Conservation (phyloP, 768 basidiomycete species). For the Mrakia hoshinonis region DNA sequence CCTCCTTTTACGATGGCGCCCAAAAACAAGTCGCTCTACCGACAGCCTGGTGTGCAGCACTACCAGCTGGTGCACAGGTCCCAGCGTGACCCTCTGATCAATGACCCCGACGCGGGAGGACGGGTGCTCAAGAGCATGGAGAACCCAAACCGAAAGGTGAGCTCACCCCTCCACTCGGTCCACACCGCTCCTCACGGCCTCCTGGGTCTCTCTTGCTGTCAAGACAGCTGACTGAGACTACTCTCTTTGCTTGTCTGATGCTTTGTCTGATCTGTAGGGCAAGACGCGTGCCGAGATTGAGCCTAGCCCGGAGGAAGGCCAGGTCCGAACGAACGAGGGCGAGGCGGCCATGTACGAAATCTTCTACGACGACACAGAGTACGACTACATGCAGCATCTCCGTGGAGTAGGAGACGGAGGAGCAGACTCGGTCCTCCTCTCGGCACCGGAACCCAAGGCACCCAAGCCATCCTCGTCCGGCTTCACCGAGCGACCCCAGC, state of each 20-base stretch:
- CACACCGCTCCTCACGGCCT: background rate
- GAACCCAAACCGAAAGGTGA: constrained; percentile 54
- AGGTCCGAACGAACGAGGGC: constrained; percentile 54
- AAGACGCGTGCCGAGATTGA: constrained; percentile 78
- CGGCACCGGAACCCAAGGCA: constrained; percentile 50
- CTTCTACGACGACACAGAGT: constrained; percentile 89
- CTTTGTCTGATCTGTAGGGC: constrained; percentile 57
- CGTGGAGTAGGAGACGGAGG: constrained; percentile 62
- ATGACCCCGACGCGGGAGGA: constrained; percentile 78
- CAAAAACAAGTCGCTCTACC: constrained; percentile 58
- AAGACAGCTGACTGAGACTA: background rate
- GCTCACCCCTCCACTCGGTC: background rate
- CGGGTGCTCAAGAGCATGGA: constrained; percentile 82
- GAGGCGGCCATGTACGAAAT: constrained; percentile 84
- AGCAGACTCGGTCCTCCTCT: constrained; percentile 69
- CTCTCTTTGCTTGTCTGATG: background rate
- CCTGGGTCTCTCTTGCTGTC: background rate
- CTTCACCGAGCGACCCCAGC: constrained; percentile 1
- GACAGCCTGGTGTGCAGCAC: constrained; percentile 78
- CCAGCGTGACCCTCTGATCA: constrained; percentile 86
- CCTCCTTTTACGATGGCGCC: constrained; percentile 16
- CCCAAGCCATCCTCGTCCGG: constrained; percentile 32
- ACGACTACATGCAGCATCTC: constrained; percentile 98
- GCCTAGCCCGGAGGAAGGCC: constrained; percentile 46
- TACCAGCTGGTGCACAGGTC: constrained; percentile 97